Evolutionary conservation across 805 yeast genomes (phyloP), one percentile per base, ranked within the genome.

Genomic region (Spathaspora gorwiae): DNA sequence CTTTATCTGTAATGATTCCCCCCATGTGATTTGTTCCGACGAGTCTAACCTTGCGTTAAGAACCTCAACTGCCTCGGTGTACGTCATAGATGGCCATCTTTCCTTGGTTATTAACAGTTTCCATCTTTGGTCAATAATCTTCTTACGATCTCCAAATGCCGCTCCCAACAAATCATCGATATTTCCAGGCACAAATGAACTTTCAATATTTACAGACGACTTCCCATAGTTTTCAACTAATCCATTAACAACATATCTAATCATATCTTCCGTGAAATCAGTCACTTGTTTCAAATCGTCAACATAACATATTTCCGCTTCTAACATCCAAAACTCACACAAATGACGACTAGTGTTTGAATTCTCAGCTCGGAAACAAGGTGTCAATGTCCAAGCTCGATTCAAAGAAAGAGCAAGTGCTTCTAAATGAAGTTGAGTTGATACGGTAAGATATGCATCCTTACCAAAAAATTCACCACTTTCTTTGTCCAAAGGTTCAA

Each of bases 271-370:
- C 2, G 84, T 79, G 42, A 88, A 75, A 2, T 56, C 56, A 1
- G 92, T 83, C 45, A 94, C 64, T 48, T 84, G 84, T 3, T 60
- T 57, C 6, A 90, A 76, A 11, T 70, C 63, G 5, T 73, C 71
- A 1, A 85, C 65, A 61, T 86, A 87, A 7, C 88, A 81, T 15
- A 89, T 64, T 60, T 94, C 99, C 0, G 90, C 95, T 63, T 94
- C 99, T 2, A 94, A 65, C 97, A 94, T 90, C 97, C 97, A 94
- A 62, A 94, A 94, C 63, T 94, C 99, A 47, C 92, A 79, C 47
- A 94, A 65, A 62, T 94, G 99, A 42, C 99, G 75, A 55, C 82
- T 87, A 0, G 99, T 94, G 58, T 89, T 90, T 46, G 95, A 85
- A 42, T 78, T 78, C 58, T 94, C 99, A 0, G 99, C 98, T 51